Evolutionary conservation across 768 basidiomycete species (phyloP).

Genomic region (Boletus fagicola): DNA sequence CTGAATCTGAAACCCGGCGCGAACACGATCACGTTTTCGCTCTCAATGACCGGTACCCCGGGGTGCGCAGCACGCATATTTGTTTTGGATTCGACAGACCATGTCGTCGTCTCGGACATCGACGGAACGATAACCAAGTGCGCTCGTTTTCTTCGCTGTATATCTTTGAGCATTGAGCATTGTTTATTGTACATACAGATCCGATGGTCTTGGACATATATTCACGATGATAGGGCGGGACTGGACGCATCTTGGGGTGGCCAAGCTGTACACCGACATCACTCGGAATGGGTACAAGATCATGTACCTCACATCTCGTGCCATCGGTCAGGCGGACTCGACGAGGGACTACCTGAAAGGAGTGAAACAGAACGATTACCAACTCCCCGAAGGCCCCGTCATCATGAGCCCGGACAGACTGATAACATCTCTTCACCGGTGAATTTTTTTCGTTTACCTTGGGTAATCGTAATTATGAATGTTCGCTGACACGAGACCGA

Average conservation of each 20-base stretch:
- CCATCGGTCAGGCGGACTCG: slow-evolving; percentile 96
- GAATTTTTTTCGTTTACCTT: slow-evolving; percentile 21
- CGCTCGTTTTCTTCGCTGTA: slow-evolving; percentile 27
- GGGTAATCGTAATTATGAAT: not conserved
- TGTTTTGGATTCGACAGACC: slow-evolving; percentile 90
- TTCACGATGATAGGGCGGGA: slow-evolving; percentile 98
- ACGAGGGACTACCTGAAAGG: slow-evolving; percentile 93
- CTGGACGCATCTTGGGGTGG: slow-evolving; percentile 97
- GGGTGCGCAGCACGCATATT: slow-evolving; percentile 93
- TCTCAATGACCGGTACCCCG: slow-evolving; percentile 76
- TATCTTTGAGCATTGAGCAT: not conserved
- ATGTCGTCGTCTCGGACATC: slow-evolving; percentile 93
- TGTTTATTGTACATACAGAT: slow-evolving; percentile 45
- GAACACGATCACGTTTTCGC: slow-evolving; percentile 91
- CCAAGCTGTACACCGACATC: slow-evolving; percentile 96
- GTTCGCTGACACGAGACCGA: not conserved
- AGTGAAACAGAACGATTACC: slow-evolving; percentile 93
- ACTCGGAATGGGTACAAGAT: slow-evolving; percentile 95
- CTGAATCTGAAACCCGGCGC: slow-evolving; percentile 82
- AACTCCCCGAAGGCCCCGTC: slow-evolving; percentile 96
- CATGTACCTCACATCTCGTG: slow-evolving; percentile 95
- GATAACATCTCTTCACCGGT: slow-evolving; percentile 94
- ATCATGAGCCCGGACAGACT: slow-evolving; percentile 98
- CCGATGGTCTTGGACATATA: slow-evolving; percentile 93
- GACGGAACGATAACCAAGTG: slow-evolving; percentile 99